Evolutionary conservation across 305 asterid genomes (phyloP), one percentile per base, ranked within the genome.

Genomic region (Fraxinus platypoda): DNA sequence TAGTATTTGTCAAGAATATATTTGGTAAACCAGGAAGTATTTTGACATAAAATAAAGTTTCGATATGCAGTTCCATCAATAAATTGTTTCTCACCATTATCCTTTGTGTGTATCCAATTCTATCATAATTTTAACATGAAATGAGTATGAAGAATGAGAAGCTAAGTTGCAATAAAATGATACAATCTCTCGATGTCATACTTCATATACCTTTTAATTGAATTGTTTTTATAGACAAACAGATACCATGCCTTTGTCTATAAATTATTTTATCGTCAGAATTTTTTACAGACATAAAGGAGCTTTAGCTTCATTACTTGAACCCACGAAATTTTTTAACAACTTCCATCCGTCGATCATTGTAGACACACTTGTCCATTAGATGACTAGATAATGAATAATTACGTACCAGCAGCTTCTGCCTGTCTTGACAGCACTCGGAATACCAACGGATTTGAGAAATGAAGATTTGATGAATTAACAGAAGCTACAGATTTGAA

Each of bases 381-480:
- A 13, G 84, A 80, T 35, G 74, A 79, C 15, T 49, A 68, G 38
- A 75, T 25, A 13, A 34, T 17, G 66, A n/a, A 30, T 66, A 87
- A 84, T 81, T 80, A 79, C 85, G 68, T 88, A 94, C 99, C 99
- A 80, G 99, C 99, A 88, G 99, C 99, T 91, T 96, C 99, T 70
- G 98, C 99, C 83, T 96, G 99, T 87, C 97, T 89, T 35, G 97
- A 93, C 83, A 96, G 88, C 76, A 93, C 92, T 78, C 89, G 90
- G 75, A 91, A 92, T 23, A 97, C 89, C 30, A 95, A 82, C 68
- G 94, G 94, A 87, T 89, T 92, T 84, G 88, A 74, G 89, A 94
- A 90, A 87, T 87, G 85, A 76, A 89, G 93, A 73, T 91, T 90
- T 13, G 98, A 90, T 81, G 81, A 81, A 86, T 84, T 89, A 49